Evolutionary conservation across 352 stramenopile species (phyloP).

Genomic region (Pythium myriotylum): DNA sequence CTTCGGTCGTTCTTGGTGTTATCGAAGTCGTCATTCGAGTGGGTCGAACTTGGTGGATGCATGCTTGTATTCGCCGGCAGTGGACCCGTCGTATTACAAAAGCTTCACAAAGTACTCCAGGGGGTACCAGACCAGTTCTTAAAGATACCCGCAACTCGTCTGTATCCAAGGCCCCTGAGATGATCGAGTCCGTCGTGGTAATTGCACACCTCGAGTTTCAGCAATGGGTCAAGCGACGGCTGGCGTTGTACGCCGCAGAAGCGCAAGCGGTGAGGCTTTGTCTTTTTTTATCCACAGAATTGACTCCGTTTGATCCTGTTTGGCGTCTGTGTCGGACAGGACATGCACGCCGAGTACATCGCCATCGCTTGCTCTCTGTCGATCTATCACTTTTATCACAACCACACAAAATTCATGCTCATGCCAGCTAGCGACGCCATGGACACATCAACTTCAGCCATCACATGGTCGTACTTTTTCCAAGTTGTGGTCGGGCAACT

Average conservation of each 20-base stretch:
- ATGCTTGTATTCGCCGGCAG: not conserved
- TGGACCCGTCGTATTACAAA: not conserved
- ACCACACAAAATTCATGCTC: constrained; percentile 27
- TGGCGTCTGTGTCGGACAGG: no score
- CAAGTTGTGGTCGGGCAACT: constrained; percentile 3
- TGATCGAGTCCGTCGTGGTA: not conserved
- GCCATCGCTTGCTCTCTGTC: constrained; percentile 48
- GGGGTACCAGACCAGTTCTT: not conserved
- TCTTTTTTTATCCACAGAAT: not conserved
- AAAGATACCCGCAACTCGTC: not conserved
- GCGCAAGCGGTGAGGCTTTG: constrained; percentile 24
- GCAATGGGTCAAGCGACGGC: constrained; percentile 28
- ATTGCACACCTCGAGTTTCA: constrained; percentile 19
- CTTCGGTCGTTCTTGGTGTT: constrained; percentile 1
- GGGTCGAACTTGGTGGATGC: constrained; percentile 1
- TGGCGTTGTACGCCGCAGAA: constrained; percentile 42
- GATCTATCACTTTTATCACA: constrained; percentile 42
- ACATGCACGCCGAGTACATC: constrained; percentile 62
- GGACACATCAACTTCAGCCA: no score
- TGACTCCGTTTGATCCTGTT: no score
- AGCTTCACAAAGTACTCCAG: not conserved
- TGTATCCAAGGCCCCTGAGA: not conserved
- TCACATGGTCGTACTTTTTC: not conserved
- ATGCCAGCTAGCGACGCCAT: not conserved
- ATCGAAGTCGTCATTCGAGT: constrained; percentile 5